Evolutionary conservation across 2,329 filamentous ascomycete genomes (phyloP).

Genomic region (Neurospora sp.): DNA sequence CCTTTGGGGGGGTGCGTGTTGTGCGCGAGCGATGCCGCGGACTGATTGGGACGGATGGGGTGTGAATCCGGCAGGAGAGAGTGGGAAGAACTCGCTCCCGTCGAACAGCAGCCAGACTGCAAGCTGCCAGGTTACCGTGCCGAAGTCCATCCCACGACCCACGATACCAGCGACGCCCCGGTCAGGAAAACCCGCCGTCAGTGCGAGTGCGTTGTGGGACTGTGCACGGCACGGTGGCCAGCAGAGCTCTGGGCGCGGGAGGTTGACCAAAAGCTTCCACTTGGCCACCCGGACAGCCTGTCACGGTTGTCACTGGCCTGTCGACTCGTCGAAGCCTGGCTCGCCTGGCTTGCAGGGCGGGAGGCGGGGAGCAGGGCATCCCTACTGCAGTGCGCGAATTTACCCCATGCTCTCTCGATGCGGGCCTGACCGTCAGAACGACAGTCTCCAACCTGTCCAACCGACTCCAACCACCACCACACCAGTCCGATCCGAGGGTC

Average conservation of each 20-base stretch:
- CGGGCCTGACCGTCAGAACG: background rate
- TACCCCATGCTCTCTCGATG: background rate
- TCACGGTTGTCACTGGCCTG: background rate
- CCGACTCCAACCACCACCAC: background rate
- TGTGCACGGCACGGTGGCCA: background rate
- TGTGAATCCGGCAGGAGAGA: constrained; percentile 2
- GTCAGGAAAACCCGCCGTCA: background rate
- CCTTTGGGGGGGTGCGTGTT: background rate
- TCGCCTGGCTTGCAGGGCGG: background rate
- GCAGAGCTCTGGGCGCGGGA: background rate
- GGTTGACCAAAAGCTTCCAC: background rate
- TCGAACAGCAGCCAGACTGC: background rate
- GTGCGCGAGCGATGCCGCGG: constrained; percentile 2
- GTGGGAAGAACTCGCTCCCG: background rate
- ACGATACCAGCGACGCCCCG: background rate
- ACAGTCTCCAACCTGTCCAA: background rate
- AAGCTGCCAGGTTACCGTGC: background rate
- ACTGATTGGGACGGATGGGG: constrained; percentile 1
- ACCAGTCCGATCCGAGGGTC: background rate
- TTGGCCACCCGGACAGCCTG: background rate
- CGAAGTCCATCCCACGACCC: background rate
- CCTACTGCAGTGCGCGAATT: background rate
- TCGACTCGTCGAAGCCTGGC: background rate
- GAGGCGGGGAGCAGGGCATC: background rate
- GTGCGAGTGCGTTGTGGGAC: background rate